Percentiles rank a stretch among this genome's conserved stretches.
phyloP scores from a whole-genome alignment of 148 eudicot species.

The Vaccinium myrtillus region DNA sequence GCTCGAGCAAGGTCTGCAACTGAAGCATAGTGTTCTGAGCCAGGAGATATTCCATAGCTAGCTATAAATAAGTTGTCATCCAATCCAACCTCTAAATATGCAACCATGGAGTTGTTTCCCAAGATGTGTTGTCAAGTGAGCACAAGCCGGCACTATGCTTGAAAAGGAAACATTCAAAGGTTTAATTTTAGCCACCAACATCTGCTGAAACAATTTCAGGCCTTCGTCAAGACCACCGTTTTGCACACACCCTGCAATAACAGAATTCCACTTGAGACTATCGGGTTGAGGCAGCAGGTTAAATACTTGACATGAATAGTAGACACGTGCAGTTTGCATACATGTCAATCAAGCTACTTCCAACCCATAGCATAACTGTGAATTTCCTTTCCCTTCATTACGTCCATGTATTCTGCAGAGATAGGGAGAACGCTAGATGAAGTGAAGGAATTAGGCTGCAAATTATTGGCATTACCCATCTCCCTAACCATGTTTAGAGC shows the following conservation, averaged over 20 bases:
- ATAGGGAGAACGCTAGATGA: conserved; percentile 64
- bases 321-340: conserved; percentile 72
- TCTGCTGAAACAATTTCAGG: conserved; percentile 59
- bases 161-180: conserved; percentile 65
- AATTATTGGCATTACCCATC: conserved; percentile 40
- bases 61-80: conserved; percentile 66
- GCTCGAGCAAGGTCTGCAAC: conserved; percentile 78
- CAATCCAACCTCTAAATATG: conserved; percentile 42
- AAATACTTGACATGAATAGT: conserved; percentile 55
- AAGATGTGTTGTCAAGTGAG: conserved; percentile 61
- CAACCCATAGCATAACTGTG: conserved; percentile 68
- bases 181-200: conserved; percentile 51
- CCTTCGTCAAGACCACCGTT: conserved; percentile 75
- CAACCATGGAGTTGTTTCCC: conserved; percentile 83
- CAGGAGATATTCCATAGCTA: conserved; percentile 61
- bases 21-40: conserved; percentile 71
- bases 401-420: conserved; percentile 51
- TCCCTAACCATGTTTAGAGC: conserved; percentile 56
- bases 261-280: conserved; percentile 66
- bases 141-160: conserved; percentile 78
- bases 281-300: conserved; percentile 43
- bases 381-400: conserved; percentile 62
- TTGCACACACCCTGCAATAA: conserved; percentile 72
- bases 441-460: conserved; percentile 67
- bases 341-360: conserved; percentile 77